These are phyloP conservation scores for Obelidium mucronatum DNA, from an alignment of 192 early-diverging fungal species.

Conservation along the genomic window DNA sequence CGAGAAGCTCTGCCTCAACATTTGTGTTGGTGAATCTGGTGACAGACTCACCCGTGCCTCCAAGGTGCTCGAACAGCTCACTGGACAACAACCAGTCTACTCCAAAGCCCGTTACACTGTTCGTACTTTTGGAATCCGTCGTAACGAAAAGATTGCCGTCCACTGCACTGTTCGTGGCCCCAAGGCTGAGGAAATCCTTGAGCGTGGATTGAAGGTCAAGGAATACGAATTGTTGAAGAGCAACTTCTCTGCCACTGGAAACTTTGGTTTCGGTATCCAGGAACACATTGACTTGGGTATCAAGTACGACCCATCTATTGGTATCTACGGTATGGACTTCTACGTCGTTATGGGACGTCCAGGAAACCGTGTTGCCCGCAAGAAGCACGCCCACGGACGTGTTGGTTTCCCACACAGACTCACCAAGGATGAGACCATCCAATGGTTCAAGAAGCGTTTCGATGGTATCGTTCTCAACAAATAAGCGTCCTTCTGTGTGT, in stretches of 20 bases:
- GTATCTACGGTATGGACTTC: slow-evolving; percentile 96
- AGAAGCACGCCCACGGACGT: slow-evolving; percentile 84
- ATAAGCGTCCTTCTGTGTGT: slow-evolving; percentile 64
- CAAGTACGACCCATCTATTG: slow-evolving; percentile 99
- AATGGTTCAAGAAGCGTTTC: slow-evolving; percentile 98
- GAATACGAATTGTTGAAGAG: slow-evolving; percentile 95
- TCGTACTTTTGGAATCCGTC: slow-evolving; percentile 99
- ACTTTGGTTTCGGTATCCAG: slow-evolving; percentile 99
- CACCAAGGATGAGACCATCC: slow-evolving; percentile 93
- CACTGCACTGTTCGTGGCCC: slow-evolving; percentile 98
- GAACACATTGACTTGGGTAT: slow-evolving; percentile 99
- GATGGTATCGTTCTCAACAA: slow-evolving; percentile 88
- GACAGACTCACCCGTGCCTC: slow-evolving; percentile 99
- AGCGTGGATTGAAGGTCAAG: slow-evolving; percentile 99
- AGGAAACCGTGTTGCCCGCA: slow-evolving; percentile 93
- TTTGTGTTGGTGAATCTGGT: slow-evolving; percentile 99
- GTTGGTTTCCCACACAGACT: slow-evolving; percentile 93
- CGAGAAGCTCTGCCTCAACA: slow-evolving; percentile 99
- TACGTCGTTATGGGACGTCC: slow-evolving; percentile 99
- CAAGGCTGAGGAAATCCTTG: slow-evolving; percentile 97
- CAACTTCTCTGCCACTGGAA: slow-evolving; percentile 98
- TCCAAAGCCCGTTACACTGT: slow-evolving; percentile 99
- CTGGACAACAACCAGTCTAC: slow-evolving; percentile 98
- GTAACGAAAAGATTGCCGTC: slow-evolving; percentile 99
- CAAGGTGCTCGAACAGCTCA: slow-evolving; percentile 99